Base-by-base conservation (phyloP, 768 basidiomycete genomes). In the Scleroderma citrinum region DNA sequence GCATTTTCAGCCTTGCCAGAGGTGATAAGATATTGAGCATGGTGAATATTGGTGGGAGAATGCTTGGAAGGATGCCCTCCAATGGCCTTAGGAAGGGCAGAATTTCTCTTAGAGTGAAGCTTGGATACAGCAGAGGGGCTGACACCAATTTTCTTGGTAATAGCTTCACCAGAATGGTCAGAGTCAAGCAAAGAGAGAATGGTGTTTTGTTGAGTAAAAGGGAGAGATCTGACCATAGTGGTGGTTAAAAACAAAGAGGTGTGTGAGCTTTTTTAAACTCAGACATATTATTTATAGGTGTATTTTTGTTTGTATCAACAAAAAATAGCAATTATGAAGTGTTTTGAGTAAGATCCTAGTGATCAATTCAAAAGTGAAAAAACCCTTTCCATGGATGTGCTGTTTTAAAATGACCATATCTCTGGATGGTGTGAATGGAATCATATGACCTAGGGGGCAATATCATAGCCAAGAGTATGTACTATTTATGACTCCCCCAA, bases 1-100 rank as follows among this genome's bases (percentile, higher is more conserved):
- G 39, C 39, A 41, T 41, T 41, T 41, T 41, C 39, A 24, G 39
- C 39, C 39, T 41, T 41, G 11, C 39, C 39, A 41, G 21, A 24
- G 14, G 39, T 13, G 21, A 41, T 24, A 16, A 41, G 39, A 41
- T 41, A 12, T 13, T 14, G 12, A 26, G 44, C 36, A 50, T 50
- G 23, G 37, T 20, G 32, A 12, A 51, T 42, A 35, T 52, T 52
- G 26, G 43, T 10, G 45, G 47, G n/a, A 17, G 47, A 52, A 35
- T 48, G 51, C 37, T 48, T 52, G 19, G 37, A 16, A 24, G 41
- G 37, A 31, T 26, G 17, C 39, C 47, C 42, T 48, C 43, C 43
- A 45, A 21, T 10, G 31, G 51, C 2, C 10, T 52, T 52, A 3
- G 23, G 34, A 5, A 47, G 45, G 5, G 24, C 32, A 51, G 45